Conservation (phyloP, 768 basidiomycete species). For the Aureoboletus auriporus region DNA sequence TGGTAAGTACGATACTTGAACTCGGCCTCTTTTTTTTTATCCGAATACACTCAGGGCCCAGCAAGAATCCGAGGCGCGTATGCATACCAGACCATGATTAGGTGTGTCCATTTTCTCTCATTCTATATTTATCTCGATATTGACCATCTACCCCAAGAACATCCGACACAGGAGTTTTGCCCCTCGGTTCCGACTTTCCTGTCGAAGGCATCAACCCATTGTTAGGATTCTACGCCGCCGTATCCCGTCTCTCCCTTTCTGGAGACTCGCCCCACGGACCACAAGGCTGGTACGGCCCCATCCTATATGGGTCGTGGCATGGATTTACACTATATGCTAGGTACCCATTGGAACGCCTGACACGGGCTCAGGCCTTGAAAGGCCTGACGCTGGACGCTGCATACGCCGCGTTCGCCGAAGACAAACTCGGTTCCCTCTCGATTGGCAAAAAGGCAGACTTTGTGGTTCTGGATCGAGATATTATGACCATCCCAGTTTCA, state of each 20-base stretch:
- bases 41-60: slow-evolving; percentile 49
- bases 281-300: slow-evolving; percentile 65
- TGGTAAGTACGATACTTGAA: slow-evolving; percentile 40
- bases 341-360: slow-evolving; percentile 73
- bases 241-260: slow-evolving; percentile 62
- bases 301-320: neutral
- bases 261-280: slow-evolving; percentile 81
- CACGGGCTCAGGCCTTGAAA: slow-evolving; percentile 77
- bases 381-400: slow-evolving; percentile 91
- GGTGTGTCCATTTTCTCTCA: slow-evolving; percentile 39
- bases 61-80: slow-evolving; percentile 86
- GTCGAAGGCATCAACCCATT: slow-evolving; percentile 89
- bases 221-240: slow-evolving; percentile 85
- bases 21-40: neutral
- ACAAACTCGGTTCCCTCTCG: slow-evolving; percentile 64
- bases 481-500: slow-evolving; percentile 57
- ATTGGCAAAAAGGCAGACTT: slow-evolving; percentile 86
- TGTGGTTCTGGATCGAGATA: slow-evolving; percentile 76
- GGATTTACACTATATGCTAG: slow-evolving; percentile 39
- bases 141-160: slow-evolving; percentile 31
- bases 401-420: slow-evolving; percentile 79
- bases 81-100: slow-evolving; percentile 76
- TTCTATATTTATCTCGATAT: neutral
- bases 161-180: slow-evolving; percentile 54
- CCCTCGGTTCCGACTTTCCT: slow-evolving; percentile 92